Evolutionary conservation across 1,284 basidiomycete species (phyloP), one percentile per base, ranked within the genome.

Genomic region (Pascua guehoae): DNA sequence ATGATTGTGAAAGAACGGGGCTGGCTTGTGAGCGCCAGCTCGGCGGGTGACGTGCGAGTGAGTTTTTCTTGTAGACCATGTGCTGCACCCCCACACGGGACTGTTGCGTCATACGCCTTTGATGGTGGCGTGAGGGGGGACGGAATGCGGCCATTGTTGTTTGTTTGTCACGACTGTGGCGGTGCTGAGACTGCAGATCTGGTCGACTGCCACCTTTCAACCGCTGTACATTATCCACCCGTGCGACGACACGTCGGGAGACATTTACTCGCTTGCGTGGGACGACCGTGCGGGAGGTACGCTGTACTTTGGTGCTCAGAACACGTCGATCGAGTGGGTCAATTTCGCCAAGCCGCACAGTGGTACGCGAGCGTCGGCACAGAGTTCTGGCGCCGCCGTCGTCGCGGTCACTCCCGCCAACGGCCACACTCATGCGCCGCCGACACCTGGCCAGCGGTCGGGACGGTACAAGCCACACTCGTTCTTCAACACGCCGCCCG

Each of bases 191-290:
- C 3, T 24, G 24, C 69, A 92, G 86, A 83, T 96, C 44, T 97
- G 94, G 94, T 88, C 85, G 47, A 89, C 90, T 0, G 77, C 79
- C 4, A 85, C 84, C 0, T 82, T 95, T 14, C 75, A 80, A 12
- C 85, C 85, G 5, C 76, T 96, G 41, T 92, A 88, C 69, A 81
- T 91, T 49, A 82, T 98, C 40, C 82, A 86, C 56, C 91, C 94
- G 0, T 89, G 91, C 67, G 81, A 88, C 54, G 90, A 94, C 66
- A 88, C 85, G 4, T 86, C 92, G 2, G 94, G 94, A 41, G 95
- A 97, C 72, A 84, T 97, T 52, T 94, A 92, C 78, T 91, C 88
- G 41, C 80, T 98, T 2, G 84, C 85, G 0, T 98, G 91, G 88
- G 86, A 86, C 12, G 79, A 85, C 24, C 62, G 75, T 1, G 71